Conservation (phyloP, 306 rosid species). For the Vigna reflexopilosa region DNA sequence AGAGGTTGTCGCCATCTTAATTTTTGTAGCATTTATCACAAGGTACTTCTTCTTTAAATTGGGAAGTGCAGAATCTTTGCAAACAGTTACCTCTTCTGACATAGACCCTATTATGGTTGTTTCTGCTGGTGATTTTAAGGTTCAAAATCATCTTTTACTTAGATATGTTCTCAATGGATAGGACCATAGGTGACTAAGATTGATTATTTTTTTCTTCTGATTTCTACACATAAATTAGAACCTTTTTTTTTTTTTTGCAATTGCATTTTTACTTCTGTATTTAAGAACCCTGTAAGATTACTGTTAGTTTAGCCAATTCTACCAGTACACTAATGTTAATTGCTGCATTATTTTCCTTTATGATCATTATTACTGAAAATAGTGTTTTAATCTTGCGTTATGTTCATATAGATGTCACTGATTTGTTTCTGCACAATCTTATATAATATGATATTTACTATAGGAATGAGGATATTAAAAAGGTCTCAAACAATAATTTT, state of each 20-base stretch:
- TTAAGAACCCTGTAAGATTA: conserved; percentile 22
- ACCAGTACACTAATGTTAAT: conserved; percentile 13
- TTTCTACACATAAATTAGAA: conserved; percentile 25
- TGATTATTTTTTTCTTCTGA: neutral
- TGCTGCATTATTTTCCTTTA: conserved; percentile 20
- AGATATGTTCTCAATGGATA: conserved; percentile 19
- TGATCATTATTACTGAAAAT: conserved; percentile 32
- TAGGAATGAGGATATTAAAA: conserved; percentile 10
- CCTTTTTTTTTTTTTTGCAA: neutral
- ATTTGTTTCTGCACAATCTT: conserved; percentile 12
- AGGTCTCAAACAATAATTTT: neutral
- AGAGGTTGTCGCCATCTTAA: conserved; percentile 92
- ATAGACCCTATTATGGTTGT: neutral
- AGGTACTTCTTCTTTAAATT: conserved; percentile 61
- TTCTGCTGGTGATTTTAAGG: conserved; percentile 28
- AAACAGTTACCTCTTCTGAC: conserved; percentile 12
- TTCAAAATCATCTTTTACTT: conserved; percentile 10
- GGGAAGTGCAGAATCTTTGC: conserved; percentile 7
- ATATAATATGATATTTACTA: neutral
- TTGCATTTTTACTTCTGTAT: conserved; percentile 31
- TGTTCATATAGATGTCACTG: neutral
- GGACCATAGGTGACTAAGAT: neutral
- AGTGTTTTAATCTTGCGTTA: conserved; percentile 12
- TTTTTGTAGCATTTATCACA: conserved; percentile 86
- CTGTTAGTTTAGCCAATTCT: neutral